These are phyloP conservation scores for Elongisporangium senticosum DNA, from an alignment of 352 stramenopile genomes.

Conservation along the genomic window DNA sequence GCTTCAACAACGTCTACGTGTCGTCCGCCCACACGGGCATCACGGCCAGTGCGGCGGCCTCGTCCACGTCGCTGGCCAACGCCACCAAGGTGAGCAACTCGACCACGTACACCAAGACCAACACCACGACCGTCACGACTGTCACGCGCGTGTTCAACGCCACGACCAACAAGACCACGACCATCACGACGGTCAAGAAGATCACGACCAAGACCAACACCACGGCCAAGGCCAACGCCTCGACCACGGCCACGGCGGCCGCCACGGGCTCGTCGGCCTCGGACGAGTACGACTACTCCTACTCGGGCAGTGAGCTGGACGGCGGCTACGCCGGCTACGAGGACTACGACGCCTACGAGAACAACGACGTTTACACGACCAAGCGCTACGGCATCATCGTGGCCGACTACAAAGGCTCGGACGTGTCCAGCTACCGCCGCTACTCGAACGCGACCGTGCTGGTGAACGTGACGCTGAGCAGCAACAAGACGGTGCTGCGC, in stretches of 20 bases:
- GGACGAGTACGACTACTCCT: conserved; percentile 12
- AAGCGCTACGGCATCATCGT: conserved; percentile 48
- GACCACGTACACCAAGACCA: conserved; percentile 43
- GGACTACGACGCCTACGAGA: conserved; percentile 23
- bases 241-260: conserved; percentile 14
- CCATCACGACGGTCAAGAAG: conserved; percentile 26
- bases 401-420: conserved; percentile 28
- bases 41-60: conserved; percentile 28
- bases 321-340: conserved; percentile 50
- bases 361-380: conserved; percentile 33
- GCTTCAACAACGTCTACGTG: conserved; percentile 39
- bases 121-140: conserved; percentile 44
- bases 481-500: conserved; percentile 20
- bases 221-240: conserved; percentile 46
- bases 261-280: not conserved
- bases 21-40: conserved; percentile 27
- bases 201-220: conserved; percentile 31
- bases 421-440: conserved; percentile 11
- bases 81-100: conserved; percentile 38
- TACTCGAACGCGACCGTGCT: conserved; percentile 32
- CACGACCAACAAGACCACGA: conserved; percentile 20
- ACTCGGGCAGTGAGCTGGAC: conserved; percentile 26
- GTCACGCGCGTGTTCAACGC: conserved; percentile 26
- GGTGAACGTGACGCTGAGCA: conserved; percentile 39
- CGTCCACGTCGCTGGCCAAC: conserved; percentile 37